Conservation (phyloP, 495 filamentous ascomycete genomes). For the Tirmania nivea region DNA sequence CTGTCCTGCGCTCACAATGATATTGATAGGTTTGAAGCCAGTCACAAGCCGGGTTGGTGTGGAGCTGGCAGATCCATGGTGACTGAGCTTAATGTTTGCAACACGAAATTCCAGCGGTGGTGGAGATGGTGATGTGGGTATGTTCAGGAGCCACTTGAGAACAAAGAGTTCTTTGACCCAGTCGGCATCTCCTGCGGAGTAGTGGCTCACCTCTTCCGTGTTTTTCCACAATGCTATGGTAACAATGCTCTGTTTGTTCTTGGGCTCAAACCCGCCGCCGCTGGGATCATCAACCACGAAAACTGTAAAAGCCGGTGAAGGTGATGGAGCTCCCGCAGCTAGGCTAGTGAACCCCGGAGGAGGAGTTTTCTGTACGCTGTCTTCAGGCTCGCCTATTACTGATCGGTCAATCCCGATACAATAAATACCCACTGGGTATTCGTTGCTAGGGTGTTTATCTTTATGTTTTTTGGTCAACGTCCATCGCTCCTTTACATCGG, state of each 20-base stretch:
- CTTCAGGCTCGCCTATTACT: too few relatives aligned
- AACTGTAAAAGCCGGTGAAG: too few relatives aligned
- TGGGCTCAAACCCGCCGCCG: too few relatives aligned
- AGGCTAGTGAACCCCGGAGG: too few relatives aligned
- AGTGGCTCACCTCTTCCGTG: not conserved
- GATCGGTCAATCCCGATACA: too few relatives aligned
- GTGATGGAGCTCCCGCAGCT: too few relatives aligned
- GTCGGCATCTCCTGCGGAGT: not conserved
- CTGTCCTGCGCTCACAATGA: not conserved
- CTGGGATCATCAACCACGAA: too few relatives aligned
- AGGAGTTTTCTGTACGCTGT: too few relatives aligned
- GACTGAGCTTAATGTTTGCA: not conserved
- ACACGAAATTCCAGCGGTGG: not conserved
- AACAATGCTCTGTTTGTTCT: not conserved
- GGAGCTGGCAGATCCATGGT: not conserved
- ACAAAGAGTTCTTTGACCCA: not conserved
- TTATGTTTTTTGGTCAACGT: too few relatives aligned
- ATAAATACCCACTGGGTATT: too few relatives aligned
- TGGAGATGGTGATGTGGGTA: not conserved
- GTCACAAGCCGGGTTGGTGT: not conserved
- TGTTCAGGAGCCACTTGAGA: not conserved
- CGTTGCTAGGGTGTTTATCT: too few relatives aligned
- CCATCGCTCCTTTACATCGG: too few relatives aligned
- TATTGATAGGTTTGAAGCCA: not conserved
- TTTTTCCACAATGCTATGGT: not conserved